Evolutionary conservation across 306 rosid genomes (phyloP).

Genomic region (Cucurbita argyrosperma): DNA sequence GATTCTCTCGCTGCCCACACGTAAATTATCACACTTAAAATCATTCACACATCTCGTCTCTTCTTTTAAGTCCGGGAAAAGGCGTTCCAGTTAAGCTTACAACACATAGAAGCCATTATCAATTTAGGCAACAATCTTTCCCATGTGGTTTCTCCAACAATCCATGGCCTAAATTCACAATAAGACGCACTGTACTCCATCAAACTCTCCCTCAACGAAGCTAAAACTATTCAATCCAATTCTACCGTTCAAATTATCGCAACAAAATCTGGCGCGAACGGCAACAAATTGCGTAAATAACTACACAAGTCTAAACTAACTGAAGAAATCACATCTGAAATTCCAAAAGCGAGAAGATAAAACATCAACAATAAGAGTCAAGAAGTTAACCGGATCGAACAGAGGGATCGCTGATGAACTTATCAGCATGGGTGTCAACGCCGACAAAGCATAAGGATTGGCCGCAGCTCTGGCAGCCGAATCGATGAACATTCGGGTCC

Average conservation of each 20-base stretch:
- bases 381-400: conserved; percentile 57
- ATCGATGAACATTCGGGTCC: conserved; percentile 71
- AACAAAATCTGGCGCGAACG: neutral
- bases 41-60: neutral
- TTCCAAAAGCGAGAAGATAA: neutral
- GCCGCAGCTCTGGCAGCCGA: conserved; percentile 89
- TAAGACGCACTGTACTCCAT: neutral
- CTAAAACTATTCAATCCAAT: neutral
- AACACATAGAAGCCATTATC: neutral
- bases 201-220: neutral
- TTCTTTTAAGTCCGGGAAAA: neutral
- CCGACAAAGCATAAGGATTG: conserved; percentile 65
- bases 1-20: neutral
- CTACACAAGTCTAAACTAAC: neutral
- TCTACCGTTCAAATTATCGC: neutral
- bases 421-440: conserved; percentile 79
- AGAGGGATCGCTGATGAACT: conserved; percentile 51
- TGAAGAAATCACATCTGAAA: neutral
- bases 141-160: neutral
- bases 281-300: neutral
- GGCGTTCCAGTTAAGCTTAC: neutral
- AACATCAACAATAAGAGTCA: neutral
- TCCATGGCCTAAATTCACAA: neutral
- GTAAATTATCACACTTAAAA: neutral
- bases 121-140: neutral